Evolutionary conservation across 169 alveolate genomes (phyloP).

Genomic region (Eimeria zaria): DNA sequence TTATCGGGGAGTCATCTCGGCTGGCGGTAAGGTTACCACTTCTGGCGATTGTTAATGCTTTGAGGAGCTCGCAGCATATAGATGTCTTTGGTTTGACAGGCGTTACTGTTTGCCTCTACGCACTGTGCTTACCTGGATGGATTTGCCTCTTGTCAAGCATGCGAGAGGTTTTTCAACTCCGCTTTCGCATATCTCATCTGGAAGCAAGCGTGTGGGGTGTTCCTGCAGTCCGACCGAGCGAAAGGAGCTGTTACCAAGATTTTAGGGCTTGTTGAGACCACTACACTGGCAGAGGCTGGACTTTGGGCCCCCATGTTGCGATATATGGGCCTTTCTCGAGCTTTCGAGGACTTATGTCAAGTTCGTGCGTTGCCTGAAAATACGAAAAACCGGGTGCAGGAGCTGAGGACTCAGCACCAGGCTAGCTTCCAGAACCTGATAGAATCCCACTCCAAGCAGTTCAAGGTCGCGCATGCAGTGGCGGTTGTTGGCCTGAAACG

Average conservation of each 20-base stretch:
- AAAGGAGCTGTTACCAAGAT: neutral
- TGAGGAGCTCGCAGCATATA: neutral
- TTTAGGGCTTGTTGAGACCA: slow-evolving; percentile 9
- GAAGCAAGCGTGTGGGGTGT: neutral
- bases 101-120: neutral
- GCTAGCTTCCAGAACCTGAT: slow-evolving; percentile 16
- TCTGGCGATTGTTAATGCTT: neutral
- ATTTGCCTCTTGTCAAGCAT: neutral
- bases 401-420: slow-evolving; percentile 23
- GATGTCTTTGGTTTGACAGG: neutral
- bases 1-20: slow-evolving; percentile 31
- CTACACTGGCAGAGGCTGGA: slow-evolving; percentile 46
- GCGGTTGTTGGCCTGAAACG: slow-evolving; percentile 67
- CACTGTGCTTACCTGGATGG: neutral
- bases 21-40: slow-evolving; percentile 22
- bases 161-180: neutral
- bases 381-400: neutral
- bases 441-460: slow-evolving; percentile 9
- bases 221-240: slow-evolving; percentile 62
- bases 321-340: slow-evolving; percentile 66
- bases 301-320: slow-evolving; percentile 47
- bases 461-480: slow-evolving; percentile 39
- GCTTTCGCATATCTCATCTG: neutral
- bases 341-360: slow-evolving; percentile 59
- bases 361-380: slow-evolving; percentile 51